phyloP scores from a whole-genome alignment of 108 stramenopile genomes.

The Cyclotella choctawhatcheeana region DNA sequence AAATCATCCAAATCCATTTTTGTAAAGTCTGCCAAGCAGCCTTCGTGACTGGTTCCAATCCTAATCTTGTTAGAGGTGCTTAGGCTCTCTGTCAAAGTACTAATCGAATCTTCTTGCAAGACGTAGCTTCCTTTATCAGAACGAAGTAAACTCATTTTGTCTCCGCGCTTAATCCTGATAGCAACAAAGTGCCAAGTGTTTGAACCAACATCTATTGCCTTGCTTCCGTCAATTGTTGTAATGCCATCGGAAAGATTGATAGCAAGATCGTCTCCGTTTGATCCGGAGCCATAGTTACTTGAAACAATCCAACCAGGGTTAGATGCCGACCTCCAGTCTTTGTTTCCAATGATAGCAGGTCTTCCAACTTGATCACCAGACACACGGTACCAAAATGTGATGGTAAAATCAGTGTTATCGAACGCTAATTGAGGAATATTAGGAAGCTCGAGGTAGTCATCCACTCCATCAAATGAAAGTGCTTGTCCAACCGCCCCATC shows the following conservation, averaged over 20 bases:
- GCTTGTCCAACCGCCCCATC: slow-evolving; percentile 19
- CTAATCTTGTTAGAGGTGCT: neutral
- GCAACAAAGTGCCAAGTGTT: slow-evolving; percentile 31
- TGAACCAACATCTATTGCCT: slow-evolving; percentile 25
- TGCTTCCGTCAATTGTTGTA: neutral
- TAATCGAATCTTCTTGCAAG: slow-evolving; percentile 19
- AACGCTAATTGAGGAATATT: slow-evolving; percentile 15
- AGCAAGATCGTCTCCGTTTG: slow-evolving; percentile 27
- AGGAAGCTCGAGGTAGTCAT: slow-evolving; percentile 20
- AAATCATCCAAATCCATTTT: slow-evolving; percentile 34
- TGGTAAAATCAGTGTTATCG: slow-evolving; percentile 11
- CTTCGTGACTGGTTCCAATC: slow-evolving; percentile 3
- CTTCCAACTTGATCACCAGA: slow-evolving; percentile 11
- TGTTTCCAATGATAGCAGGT: slow-evolving; percentile 28
- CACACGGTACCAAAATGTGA: slow-evolving; percentile 32
- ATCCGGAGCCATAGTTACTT: slow-evolving; percentile 25
- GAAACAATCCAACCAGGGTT: slow-evolving; percentile 32
- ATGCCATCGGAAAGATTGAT: slow-evolving; percentile 20
- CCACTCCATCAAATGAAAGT: slow-evolving; percentile 24
- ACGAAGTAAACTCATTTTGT: slow-evolving; percentile 21
- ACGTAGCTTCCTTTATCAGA: slow-evolving; percentile 1
- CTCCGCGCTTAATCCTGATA: slow-evolving; percentile 13
- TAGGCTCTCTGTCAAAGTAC: slow-evolving; percentile 13
- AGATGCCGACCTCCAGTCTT: slow-evolving; percentile 6
- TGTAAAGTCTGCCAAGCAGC: neutral